phyloP scores from a whole-genome alignment of 768 basidiomycete species.

The Boletus rufocinnamomeus region DNA sequence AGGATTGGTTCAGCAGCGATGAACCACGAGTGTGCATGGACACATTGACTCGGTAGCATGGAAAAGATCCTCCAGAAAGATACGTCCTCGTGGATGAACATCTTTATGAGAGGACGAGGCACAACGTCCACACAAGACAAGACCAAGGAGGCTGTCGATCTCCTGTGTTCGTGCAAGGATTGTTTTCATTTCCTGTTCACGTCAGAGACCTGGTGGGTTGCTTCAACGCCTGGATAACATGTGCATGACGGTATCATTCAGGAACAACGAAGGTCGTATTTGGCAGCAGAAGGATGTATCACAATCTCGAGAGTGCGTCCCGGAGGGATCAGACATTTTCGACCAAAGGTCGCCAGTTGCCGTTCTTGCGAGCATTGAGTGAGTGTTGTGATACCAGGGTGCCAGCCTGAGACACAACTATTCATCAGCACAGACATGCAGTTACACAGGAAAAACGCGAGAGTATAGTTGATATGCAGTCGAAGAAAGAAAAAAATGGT shows the following conservation, averaged over 20 bases:
- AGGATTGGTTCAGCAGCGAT: no score
- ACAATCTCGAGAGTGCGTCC: background rate
- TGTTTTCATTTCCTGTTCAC: conserved; percentile 1
- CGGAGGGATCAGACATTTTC: background rate
- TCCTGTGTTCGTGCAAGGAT: background rate
- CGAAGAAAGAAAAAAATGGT: background rate
- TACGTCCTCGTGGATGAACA: no score
- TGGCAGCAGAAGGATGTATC: background rate
- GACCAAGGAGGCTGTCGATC: background rate
- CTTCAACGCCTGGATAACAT: background rate
- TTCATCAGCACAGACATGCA: no score
- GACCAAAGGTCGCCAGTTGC: background rate
- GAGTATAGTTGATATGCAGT: background rate
- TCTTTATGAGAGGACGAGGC: no score
- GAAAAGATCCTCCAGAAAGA: no score
- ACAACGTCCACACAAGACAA: no score
- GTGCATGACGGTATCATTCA: background rate
- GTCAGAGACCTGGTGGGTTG: background rate
- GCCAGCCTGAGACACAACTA: background rate
- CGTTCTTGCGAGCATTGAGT: background rate
- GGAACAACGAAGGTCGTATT: background rate
- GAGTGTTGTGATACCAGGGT: background rate
- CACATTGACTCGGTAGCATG: no score
- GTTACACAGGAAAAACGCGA: no score
- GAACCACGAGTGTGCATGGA: no score